Evolutionary conservation across 176 grass and related monocot genomes (phyloP), one percentile per base, ranked within the genome.

Genomic region (Cocos nucifera): DNA sequence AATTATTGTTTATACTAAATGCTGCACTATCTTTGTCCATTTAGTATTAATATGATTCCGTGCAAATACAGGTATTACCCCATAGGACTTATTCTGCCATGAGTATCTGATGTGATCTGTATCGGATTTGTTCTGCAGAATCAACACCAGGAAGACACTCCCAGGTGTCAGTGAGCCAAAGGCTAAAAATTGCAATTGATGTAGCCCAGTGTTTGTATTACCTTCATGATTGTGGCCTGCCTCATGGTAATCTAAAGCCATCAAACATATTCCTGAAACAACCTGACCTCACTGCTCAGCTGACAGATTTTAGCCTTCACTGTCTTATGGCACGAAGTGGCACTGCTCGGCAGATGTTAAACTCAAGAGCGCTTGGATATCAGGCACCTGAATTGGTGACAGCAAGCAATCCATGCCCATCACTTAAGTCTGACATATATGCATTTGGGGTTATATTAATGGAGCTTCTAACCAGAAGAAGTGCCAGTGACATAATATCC

Each of bases 401-500:
- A 26, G 26, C 71, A 59, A 29, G 69, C 70, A 98, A 83, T 82
- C 74, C 94, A 4, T 53, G 50, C 5, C 84, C 79, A 0, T 76
- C 88, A 0, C 89, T 88, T 49, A 92, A 92, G 77, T 70, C 69
- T 32, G 93, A 98, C 15, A 85, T 98, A 39, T 98, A 92, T 17
- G 79, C 94, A 10, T 98, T 86, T 8, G 94, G 88, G 12, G 88
- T 92, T 35, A 73, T 98, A 15, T 61, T 92, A 1, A 58, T 98
- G 82, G 88, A 98, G 76, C 78, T 98, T 78, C 67, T 98, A 78
- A 92, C 94, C 0, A 69, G 94, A 63, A 92, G 79, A 67, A 92
- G 94, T 32, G 88, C 94, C 0, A 88, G 88, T 17, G 94, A 98
- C 70, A 92, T 98, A 56, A 98, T 98, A 76, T 98, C 88, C 1